A percentile compares a stretch with the other conserved stretches of the same genome.
Evolutionary conservation across 2,329 filamentous ascomycete species (phyloP).

Genomic region (Orbilia javanica): DNA sequence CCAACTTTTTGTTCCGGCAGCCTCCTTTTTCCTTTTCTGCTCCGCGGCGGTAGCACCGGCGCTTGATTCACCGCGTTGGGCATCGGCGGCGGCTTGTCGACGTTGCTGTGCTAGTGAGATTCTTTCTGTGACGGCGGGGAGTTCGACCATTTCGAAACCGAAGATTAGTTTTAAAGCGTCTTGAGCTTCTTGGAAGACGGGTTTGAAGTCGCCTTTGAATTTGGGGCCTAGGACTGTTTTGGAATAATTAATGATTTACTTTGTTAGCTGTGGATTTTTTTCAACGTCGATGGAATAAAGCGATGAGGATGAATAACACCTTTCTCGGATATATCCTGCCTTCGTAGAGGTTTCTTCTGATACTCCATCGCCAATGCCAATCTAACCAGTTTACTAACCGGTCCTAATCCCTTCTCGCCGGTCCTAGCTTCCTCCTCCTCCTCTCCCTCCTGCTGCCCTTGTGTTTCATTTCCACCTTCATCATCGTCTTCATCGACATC

Average conservation of each 20-base stretch:
- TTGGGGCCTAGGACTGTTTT: slow-evolving; percentile 76
- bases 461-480: slow-evolving; percentile 18
- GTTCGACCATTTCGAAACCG: slow-evolving; percentile 91
- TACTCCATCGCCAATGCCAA: slow-evolving; percentile 77
- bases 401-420: slow-evolving; percentile 61
- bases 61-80: slow-evolving; percentile 36
- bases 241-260: no score
- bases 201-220: slow-evolving; percentile 76
- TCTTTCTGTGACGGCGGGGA: slow-evolving; percentile 77
- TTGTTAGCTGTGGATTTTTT: background rate
- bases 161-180: slow-evolving; percentile 77
- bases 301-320: slow-evolving; percentile 67
- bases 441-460: slow-evolving; percentile 60
- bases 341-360: slow-evolving; percentile 72
- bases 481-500: slow-evolving; percentile 35
- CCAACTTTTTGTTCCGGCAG: slow-evolving; percentile 75
- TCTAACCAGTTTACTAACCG: slow-evolving; percentile 77
- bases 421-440: slow-evolving; percentile 60
- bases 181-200: slow-evolving; percentile 83
- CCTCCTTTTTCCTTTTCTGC: slow-evolving; percentile 68
- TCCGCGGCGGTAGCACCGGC: slow-evolving; percentile 38
- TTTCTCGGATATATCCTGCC: slow-evolving; percentile 75
- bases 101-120: slow-evolving; percentile 72
- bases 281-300: background rate
- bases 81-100: slow-evolving; percentile 62